phyloP scores from a whole-genome alignment of 176 grass and related monocot species.

The Oryza glumipatula region DNA sequence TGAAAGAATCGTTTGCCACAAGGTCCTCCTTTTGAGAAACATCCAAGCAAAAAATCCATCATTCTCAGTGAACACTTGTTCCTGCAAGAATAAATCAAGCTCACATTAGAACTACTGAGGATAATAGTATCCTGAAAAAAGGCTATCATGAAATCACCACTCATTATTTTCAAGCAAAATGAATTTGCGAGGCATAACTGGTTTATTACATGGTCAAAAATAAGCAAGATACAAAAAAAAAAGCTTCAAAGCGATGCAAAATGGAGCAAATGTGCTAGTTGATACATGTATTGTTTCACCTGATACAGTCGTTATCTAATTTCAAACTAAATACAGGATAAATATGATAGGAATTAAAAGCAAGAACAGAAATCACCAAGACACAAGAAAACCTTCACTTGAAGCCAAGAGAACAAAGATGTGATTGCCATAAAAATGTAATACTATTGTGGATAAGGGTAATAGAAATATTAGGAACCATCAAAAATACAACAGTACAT shows the following conservation, averaged over 20 bases:
- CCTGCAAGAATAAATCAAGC: conserved; percentile 58
- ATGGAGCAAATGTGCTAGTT: not conserved
- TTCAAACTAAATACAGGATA: conserved; percentile 15
- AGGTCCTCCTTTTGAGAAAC: conserved; percentile 91
- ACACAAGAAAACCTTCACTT: conserved; percentile 21
- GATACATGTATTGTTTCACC: not conserved
- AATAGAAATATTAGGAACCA: not conserved
- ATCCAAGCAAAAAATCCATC: conserved; percentile 98
- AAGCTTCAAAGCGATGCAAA: not conserved
- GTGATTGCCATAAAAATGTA: not conserved
- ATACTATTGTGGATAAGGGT: not conserved
- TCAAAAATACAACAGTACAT: not conserved
- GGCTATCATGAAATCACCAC: conserved; percentile 12
- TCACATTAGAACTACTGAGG: conserved; percentile 21
- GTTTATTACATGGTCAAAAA: conserved; percentile 16
- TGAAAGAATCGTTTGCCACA: conserved; percentile 98
- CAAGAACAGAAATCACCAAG: not conserved
- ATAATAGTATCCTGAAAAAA: conserved; percentile 15
- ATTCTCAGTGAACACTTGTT: conserved; percentile 91
- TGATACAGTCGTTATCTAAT: conserved; percentile 4
- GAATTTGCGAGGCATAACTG: conserved; percentile 3
- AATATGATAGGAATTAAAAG: not conserved
- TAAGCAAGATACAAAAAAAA: not conserved
- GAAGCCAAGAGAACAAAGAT: conserved; percentile 15
- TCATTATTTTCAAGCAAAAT: conserved; percentile 13